These are phyloP conservation scores for Chlamydomonas applanata DNA, from an alignment of 139 green algal species.

Conservation along the genomic window DNA sequence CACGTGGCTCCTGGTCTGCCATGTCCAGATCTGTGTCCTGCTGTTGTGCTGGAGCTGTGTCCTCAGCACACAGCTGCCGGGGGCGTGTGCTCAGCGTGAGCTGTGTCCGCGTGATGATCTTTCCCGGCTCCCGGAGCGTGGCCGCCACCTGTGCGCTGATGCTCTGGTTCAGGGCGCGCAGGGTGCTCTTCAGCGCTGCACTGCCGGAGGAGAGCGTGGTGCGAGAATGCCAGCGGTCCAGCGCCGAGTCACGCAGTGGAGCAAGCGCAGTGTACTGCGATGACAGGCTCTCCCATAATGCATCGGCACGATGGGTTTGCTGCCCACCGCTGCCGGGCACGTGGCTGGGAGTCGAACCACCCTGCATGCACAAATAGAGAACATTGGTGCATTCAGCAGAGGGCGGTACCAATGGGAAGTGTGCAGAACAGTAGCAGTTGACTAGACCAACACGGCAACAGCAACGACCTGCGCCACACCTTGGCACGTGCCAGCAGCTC, in stretches of 20 bases:
- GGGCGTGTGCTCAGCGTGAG: slow-evolving; percentile 34
- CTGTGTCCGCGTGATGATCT: slow-evolving; percentile 51
- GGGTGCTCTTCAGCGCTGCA: slow-evolving; percentile 34
- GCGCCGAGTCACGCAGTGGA: slow-evolving; percentile 61
- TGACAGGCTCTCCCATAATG: slow-evolving; percentile 44
- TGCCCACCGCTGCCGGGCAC: too few relatives aligned
- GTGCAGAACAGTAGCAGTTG: too few relatives aligned
- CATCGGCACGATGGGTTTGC: not conserved
- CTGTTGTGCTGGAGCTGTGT: not conserved
- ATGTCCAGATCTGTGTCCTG: not conserved
- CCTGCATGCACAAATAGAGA: too few relatives aligned
- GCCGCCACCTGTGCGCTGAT: slow-evolving; percentile 63
- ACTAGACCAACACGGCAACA: too few relatives aligned
- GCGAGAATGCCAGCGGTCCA: slow-evolving; percentile 84
- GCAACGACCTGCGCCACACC: too few relatives aligned
- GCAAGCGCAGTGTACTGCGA: slow-evolving; percentile 22
- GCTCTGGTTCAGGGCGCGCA: slow-evolving; percentile 74
- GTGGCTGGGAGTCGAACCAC: too few relatives aligned
- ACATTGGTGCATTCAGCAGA: too few relatives aligned
- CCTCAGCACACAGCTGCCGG: slow-evolving; percentile 27
- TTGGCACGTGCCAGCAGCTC: slow-evolving; percentile 45
- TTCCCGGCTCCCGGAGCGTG: slow-evolving; percentile 32
- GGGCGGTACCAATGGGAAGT: too few relatives aligned
- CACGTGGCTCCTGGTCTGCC: slow-evolving; percentile 18
- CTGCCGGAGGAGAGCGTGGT: slow-evolving; percentile 61